Evolutionary conservation across 2,329 filamentous ascomycete species (phyloP).

Genomic region (Diaporthe sp.): DNA sequence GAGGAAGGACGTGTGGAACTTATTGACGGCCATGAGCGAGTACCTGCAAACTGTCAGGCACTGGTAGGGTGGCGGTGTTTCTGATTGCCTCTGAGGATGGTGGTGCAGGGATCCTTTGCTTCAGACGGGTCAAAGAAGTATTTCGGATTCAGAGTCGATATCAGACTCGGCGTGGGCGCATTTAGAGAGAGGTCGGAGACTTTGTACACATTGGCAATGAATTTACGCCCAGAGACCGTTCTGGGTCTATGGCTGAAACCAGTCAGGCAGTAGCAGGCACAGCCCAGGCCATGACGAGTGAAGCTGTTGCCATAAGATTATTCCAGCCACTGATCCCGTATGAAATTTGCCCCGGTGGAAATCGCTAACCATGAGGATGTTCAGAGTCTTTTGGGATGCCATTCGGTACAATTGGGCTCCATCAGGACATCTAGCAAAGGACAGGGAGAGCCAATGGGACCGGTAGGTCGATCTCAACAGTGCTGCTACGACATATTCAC

Average conservation of each 20-base stretch:
- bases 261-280: background rate
- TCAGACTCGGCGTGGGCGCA: background rate
- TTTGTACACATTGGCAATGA: background rate
- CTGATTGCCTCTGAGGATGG: background rate
- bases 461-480: background rate
- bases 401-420: background rate
- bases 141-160: background rate
- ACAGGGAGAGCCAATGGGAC: too few species aligned
- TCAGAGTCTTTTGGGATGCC: background rate
- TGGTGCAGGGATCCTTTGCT: background rate
- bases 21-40: constrained; percentile 75
- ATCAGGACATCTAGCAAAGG: background rate
- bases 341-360: background rate
- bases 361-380: background rate
- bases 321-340: background rate
- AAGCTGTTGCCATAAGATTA: background rate
- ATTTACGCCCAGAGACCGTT: background rate
- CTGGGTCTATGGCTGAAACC: background rate
- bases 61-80: constrained; percentile 62
- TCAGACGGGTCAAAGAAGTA: background rate
- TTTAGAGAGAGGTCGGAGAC: background rate
- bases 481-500: background rate
- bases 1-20: constrained; percentile 81
- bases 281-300: background rate
- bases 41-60: constrained; percentile 76